phyloP scores from a whole-genome alignment of 352 stramenopile genomes.

The Phytophthora aleatoria region DNA sequence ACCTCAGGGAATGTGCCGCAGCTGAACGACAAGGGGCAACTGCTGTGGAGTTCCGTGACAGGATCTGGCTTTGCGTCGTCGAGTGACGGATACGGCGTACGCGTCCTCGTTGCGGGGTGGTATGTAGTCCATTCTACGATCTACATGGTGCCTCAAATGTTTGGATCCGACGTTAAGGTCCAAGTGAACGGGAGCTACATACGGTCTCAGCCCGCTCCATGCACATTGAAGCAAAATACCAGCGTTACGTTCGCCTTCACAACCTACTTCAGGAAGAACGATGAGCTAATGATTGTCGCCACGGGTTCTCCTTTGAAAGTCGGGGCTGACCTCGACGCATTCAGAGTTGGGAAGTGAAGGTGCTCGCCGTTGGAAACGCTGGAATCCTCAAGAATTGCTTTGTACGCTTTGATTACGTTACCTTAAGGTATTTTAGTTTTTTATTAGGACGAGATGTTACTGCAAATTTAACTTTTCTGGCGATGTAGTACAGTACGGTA shows the following conservation, averaged over 20 bases:
- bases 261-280: conserved; percentile 2
- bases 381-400: too few relatives aligned
- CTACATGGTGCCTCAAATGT: neutral
- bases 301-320: neutral
- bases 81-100: neutral
- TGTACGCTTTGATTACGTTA: too few relatives aligned
- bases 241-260: conserved; percentile 6
- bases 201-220: conserved; percentile 3
- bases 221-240: neutral
- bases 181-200: conserved; percentile 1
- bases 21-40: conserved; percentile 7
- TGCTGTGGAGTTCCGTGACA: neutral
- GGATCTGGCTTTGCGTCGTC: neutral
- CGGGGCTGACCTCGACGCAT: conserved; percentile 3
- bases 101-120: neutral
- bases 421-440: too few relatives aligned
- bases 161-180: neutral
- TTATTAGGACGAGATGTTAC: too few relatives aligned
- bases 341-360: neutral
- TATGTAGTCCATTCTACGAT: neutral
- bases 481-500: too few relatives aligned
- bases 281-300: conserved; percentile 10
- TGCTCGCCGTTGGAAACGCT: too few relatives aligned
- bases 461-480: too few relatives aligned
- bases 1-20: neutral